phyloP scores from a whole-genome alignment of 176 grass and related monocot genomes.

The Rhynchospora tenuis region DNA sequence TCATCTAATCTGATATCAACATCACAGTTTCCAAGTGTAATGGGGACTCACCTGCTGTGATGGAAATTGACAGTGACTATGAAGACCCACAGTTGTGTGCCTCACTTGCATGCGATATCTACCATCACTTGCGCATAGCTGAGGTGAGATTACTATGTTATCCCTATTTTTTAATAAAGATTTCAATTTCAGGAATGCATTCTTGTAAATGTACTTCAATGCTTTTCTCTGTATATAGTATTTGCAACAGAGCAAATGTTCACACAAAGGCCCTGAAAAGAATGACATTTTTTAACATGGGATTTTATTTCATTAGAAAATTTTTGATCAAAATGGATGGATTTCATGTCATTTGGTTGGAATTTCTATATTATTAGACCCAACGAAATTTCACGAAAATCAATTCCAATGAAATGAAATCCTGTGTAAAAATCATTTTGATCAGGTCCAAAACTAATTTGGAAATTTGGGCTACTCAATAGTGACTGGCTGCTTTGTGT shows the following conservation, averaged over 20 bases:
- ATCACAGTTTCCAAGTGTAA: constrained; percentile 47
- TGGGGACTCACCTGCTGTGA: constrained; percentile 38
- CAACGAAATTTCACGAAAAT: no score
- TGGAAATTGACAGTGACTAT: constrained; percentile 66
- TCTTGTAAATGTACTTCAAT: background rate
- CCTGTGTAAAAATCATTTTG: no score
- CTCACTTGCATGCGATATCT: constrained; percentile 89
- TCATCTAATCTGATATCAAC: constrained; percentile 3
- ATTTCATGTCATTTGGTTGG: no score
- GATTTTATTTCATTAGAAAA: no score
- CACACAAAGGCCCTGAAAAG: no score
- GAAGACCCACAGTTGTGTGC: constrained; percentile 80
- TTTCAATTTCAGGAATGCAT: background rate
- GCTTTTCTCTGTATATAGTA: background rate
- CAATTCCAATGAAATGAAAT: no score
- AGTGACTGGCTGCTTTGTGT: background rate
- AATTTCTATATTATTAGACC: no score
- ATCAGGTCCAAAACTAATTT: background rate
- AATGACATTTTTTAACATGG: no score
- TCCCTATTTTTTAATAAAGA: background rate
- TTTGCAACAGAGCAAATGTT: background rate
- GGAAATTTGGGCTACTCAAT: background rate
- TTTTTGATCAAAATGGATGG: no score
- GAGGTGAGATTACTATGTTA: constrained; percentile 49
- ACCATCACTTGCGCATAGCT: constrained; percentile 75